Conservation (phyloP, 2,329 filamentous ascomycete genomes). For the Trichoderma sp. region DNA sequence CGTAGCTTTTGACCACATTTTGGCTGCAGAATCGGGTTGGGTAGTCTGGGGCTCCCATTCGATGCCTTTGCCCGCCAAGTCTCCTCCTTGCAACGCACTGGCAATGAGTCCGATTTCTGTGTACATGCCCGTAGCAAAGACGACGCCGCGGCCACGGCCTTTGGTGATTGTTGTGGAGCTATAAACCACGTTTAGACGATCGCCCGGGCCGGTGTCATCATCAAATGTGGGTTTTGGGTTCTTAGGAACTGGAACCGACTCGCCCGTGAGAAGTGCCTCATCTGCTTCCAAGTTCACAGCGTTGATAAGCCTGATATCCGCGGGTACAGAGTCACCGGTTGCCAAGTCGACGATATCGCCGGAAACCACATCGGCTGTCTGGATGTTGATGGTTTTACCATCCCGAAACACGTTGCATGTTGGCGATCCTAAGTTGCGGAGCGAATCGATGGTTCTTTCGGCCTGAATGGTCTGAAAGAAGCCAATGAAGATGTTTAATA, state of each 20-base stretch:
- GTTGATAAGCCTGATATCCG: slow-evolving; percentile 50
- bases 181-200: slow-evolving; percentile 56
- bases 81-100: slow-evolving; percentile 32
- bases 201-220: slow-evolving; percentile 40
- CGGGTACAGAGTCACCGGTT: slow-evolving; percentile 53
- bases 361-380: slow-evolving; percentile 43
- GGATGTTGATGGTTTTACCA: slow-evolving; percentile 30
- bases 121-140: slow-evolving; percentile 54
- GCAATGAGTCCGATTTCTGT: slow-evolving; percentile 59
- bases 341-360: slow-evolving; percentile 50
- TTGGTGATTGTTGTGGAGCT: slow-evolving; percentile 54
- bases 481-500: slow-evolving; percentile 49
- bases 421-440: slow-evolving; percentile 34
- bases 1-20: slow-evolving; percentile 1
- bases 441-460: slow-evolving; percentile 40
- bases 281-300: slow-evolving; percentile 62
- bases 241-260: slow-evolving; percentile 54
- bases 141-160: slow-evolving; percentile 54
- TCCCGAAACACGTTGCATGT: slow-evolving; percentile 37
- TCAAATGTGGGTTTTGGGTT: slow-evolving; percentile 40
- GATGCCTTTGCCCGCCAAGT: background rate
- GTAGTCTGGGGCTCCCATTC: slow-evolving; percentile 4
- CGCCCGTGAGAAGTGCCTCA: slow-evolving; percentile 57
- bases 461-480: slow-evolving; percentile 41
- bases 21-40: background rate